A percentile compares a stretch with the other conserved stretches of the same genome.
Conservation (phyloP, 768 basidiomycete species). For the Podaxis sp. region DNA sequence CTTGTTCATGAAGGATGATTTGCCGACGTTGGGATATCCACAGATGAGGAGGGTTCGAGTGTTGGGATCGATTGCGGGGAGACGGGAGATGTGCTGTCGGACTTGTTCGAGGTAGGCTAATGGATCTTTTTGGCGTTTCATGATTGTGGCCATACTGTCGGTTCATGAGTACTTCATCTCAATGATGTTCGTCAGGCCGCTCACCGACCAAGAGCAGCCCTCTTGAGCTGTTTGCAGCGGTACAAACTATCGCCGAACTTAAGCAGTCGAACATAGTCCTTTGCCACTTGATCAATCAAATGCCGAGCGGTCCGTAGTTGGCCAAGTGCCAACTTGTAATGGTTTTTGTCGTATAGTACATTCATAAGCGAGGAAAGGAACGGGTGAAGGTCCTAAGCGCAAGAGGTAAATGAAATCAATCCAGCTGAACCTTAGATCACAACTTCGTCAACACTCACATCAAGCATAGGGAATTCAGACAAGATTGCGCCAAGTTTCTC, state of each 20-base stretch:
- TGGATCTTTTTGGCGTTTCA: slow-evolving; percentile 98
- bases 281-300: slow-evolving; percentile 95
- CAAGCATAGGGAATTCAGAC: slow-evolving; percentile 95
- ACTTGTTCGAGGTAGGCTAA: slow-evolving; percentile 99
- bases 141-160: slow-evolving; percentile 93
- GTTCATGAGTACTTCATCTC: slow-evolving; percentile 11
- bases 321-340: slow-evolving; percentile 98
- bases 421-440: slow-evolving; percentile 13
- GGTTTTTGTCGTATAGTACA: slow-evolving; percentile 99
- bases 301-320: slow-evolving; percentile 95
- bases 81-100: slow-evolving; percentile 97
- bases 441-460: slow-evolving; percentile 54
- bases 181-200: slow-evolving; percentile 28
- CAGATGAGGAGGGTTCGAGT: slow-evolving; percentile 97
- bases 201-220: slow-evolving; percentile 93
- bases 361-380: slow-evolving; percentile 96
- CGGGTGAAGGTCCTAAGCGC: slow-evolving; percentile 82
- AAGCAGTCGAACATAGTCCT: slow-evolving; percentile 94
- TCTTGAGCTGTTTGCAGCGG: slow-evolving; percentile 98
- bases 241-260: slow-evolving; percentile 99
- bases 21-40: slow-evolving; percentile 99
- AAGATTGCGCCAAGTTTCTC: slow-evolving; percentile 94
- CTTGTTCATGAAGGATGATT: slow-evolving; percentile 99
- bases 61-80: slow-evolving; percentile 97
- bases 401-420: slow-evolving; percentile 26